Percentiles rank a stretch among this genome's conserved stretches.
phyloP scores from a whole-genome alignment of 306 rosid genomes.

The Fragaria vesca region DNA sequence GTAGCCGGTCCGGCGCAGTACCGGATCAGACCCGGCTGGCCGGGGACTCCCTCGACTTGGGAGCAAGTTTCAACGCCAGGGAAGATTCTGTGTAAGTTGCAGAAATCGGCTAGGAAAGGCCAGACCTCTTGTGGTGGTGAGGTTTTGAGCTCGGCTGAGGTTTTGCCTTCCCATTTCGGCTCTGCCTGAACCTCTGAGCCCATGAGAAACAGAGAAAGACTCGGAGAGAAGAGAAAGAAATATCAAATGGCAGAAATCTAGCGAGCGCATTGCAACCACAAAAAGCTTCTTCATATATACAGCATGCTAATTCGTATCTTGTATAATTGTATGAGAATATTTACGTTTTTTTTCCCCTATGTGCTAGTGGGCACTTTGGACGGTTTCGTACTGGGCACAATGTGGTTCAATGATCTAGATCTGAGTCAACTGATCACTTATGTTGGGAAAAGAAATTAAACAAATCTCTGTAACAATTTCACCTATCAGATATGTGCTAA shows the following conservation, averaged over 20 bases:
- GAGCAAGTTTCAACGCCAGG: conserved; percentile 36
- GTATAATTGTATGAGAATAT: too few relatives aligned
- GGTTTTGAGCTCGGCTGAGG: conserved; percentile 11
- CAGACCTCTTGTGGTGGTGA: conserved; percentile 30
- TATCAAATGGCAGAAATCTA: neutral
- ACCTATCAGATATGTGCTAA: too few relatives aligned
- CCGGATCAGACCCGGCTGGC: conserved; percentile 49
- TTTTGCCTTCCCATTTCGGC: conserved; percentile 39
- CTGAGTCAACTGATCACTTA: neutral
- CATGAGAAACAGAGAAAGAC: neutral
- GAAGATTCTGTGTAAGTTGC: conserved; percentile 43
- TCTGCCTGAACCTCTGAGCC: conserved; percentile 2
- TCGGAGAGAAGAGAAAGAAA: neutral
- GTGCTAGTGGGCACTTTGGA: neutral
- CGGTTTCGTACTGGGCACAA: neutral
- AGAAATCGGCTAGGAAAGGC: conserved; percentile 49
- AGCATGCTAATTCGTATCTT: too few relatives aligned
- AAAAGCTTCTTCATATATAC: neutral
- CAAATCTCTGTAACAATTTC: too few relatives aligned
- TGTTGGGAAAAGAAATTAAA: too few relatives aligned
- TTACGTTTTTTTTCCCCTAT: too few relatives aligned
- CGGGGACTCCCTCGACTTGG: conserved; percentile 39
- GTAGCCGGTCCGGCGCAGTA: conserved; percentile 32
- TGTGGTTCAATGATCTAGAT: too few relatives aligned
- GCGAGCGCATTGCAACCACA: neutral